phyloP scores from a whole-genome alignment of 257 asterid species.

The Vinca minor region DNA sequence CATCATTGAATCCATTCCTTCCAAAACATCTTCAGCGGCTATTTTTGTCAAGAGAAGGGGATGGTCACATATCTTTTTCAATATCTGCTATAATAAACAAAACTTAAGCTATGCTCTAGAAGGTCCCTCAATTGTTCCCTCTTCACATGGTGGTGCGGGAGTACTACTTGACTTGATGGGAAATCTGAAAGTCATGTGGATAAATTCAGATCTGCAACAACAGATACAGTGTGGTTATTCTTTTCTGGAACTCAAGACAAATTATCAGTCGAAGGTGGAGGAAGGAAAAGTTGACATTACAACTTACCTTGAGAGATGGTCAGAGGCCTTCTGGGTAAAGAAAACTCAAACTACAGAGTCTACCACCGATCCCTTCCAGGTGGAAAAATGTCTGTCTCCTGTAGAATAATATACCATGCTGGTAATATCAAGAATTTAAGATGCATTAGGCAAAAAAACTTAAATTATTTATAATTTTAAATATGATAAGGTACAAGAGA shows the following conservation, averaged over 20 bases:
- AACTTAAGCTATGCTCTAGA: constrained; percentile 7
- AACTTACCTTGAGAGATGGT: constrained; percentile 49
- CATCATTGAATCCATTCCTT: constrained; percentile 73
- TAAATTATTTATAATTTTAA: not conserved
- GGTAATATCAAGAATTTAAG: not conserved
- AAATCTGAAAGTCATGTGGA: constrained; percentile 42
- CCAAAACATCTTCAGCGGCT: constrained; percentile 97
- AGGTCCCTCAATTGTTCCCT: constrained; percentile 26
- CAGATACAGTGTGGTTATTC: not conserved
- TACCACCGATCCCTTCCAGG: constrained; percentile 54
- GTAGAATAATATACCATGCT: constrained; percentile 12
- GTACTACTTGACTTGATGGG: constrained; percentile 30
- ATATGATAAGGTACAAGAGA: not conserved
- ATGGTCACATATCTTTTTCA: constrained; percentile 94
- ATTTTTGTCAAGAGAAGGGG: constrained; percentile 85
- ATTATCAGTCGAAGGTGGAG: not conserved
- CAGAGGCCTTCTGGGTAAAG: constrained; percentile 51
- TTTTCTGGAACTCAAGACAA: constrained; percentile 6
- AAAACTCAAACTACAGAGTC: constrained; percentile 50
- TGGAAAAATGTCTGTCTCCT: constrained; percentile 51
- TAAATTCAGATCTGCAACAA: constrained; percentile 45
- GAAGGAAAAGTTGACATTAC: constrained; percentile 2
- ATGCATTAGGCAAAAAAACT: constrained; percentile 2
- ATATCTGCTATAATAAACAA: constrained; percentile 39
- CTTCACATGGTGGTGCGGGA: constrained; percentile 31